Evolutionary conservation across 202 grass and related monocot species (phyloP).

Genomic region (Cymbopogon flexuosus): DNA sequence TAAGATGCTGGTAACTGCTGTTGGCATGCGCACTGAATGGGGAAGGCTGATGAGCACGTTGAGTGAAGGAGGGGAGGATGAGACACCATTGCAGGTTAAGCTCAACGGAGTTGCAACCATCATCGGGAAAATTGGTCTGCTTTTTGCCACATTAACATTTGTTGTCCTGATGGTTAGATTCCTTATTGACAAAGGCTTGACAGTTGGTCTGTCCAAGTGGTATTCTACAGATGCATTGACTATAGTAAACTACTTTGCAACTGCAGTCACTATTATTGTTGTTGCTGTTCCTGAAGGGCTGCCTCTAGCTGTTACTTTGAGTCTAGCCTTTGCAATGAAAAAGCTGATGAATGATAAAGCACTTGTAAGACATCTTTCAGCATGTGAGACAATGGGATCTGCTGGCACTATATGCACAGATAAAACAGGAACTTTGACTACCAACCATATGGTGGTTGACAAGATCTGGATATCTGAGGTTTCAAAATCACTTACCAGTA

Average conservation of each 20-base stretch:
- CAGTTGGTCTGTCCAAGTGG: conserved; percentile 56
- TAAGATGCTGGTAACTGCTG: conserved; percentile 68
- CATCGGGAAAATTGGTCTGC: conserved; percentile 74
- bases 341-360: conserved; percentile 96
- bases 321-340: conserved; percentile 97
- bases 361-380: conserved; percentile 78
- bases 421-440: conserved; percentile 91
- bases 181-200: conserved; percentile 44
- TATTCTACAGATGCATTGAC: conserved; percentile 59
- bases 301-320: conserved; percentile 84
- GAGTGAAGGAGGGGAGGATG: conserved; percentile 76
- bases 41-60: conserved; percentile 77
- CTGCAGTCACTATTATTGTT: conserved; percentile 91
- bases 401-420: conserved; percentile 85
- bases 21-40: conserved; percentile 82
- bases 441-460: conserved; percentile 85
- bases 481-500: conserved; percentile 42
- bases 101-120: conserved; percentile 82
- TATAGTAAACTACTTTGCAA: conserved; percentile 74
- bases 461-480: conserved; percentile 72
- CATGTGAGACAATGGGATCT: conserved; percentile 95
- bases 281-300: conserved; percentile 92
- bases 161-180: conserved; percentile 60
- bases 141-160: conserved; percentile 67
- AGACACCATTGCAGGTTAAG: conserved; percentile 84